phyloP scores from a whole-genome alignment of 768 basidiomycete genomes.

The Pholiota microspora region DNA sequence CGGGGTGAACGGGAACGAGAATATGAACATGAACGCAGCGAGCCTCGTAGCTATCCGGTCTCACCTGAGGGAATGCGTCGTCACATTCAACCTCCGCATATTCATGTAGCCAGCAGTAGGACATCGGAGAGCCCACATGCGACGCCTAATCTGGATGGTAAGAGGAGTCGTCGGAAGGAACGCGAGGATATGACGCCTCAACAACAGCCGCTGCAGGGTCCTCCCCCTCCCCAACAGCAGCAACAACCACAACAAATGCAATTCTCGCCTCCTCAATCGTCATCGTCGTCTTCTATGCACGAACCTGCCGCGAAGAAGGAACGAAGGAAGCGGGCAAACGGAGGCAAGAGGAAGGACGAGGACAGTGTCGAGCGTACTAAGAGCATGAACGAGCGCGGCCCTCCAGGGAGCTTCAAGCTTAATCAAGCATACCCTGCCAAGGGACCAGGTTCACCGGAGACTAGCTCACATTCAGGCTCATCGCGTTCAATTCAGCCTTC shows the following conservation, averaged over 20 bases:
- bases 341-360: constrained; percentile 23
- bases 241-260: constrained; percentile 20
- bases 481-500: constrained; percentile 71
- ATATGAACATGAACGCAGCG: constrained; percentile 40
- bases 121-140: constrained; percentile 63
- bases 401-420: constrained; percentile 20
- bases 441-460: constrained; percentile 53
- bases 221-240: constrained; percentile 25
- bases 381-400: constrained; percentile 13
- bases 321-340: constrained; percentile 45
- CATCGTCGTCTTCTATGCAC: constrained; percentile 22
- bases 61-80: constrained; percentile 44
- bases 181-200: constrained; percentile 44
- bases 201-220: constrained; percentile 16
- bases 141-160: constrained; percentile 22
- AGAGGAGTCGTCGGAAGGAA: constrained; percentile 26
- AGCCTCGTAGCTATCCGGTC: constrained; percentile 34
- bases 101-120: constrained; percentile 34
- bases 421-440: constrained; percentile 29
- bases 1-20: constrained; percentile 21
- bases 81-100: constrained; percentile 31
- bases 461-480: constrained; percentile 65
- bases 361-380: constrained; percentile 14
- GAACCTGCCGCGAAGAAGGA: constrained; percentile 53
- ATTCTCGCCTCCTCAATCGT: constrained; percentile 17